Evolutionary conservation across 2,329 filamentous ascomycete genomes (phyloP), one percentile per base, ranked within the genome.

Genomic region (Penicillium sp.): DNA sequence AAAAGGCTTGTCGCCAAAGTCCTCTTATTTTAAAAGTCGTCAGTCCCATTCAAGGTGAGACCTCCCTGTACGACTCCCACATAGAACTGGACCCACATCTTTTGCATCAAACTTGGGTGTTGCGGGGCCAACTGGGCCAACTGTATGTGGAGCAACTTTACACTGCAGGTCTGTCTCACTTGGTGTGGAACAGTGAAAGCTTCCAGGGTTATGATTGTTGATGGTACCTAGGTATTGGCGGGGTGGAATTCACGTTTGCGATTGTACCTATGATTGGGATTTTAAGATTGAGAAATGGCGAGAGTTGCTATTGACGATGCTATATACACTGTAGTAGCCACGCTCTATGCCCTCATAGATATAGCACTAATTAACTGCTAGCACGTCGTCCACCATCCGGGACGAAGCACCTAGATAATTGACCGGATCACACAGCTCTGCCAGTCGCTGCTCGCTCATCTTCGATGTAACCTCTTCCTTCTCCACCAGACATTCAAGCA

Each of bases 381-480:
- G 45, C 10, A 68, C 62, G 55, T 64, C 62, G 29, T 70, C 61
- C 5, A 69, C 66, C 67, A 70, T 68, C 41, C 49, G 54, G 9
- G 58, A 55, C 12, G 62, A 64, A 10, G 67, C 62, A 1, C 67
- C 67, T 29, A 69, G 44, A 43, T 79, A 79, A 38, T 76, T 77
- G 23, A 71, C 69, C 1, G 75, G 75, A 57, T 87, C 82, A 63
- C 79, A 81, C 27, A 78, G 69, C 8, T 79, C 76, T 20, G 70
- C 62, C 18, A 88, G 67, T 39, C 75, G 70, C 28, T 75, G 64
- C 32, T 70, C 68, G 31, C 75, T 67, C 35, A 79, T 67, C 46
- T 74, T 71, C 4, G 60, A 61, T 1, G 66, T 73, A 12, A 79
- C 71, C 40, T 75, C 70, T 7, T 66, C 53, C 15, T 70, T 68